Conservation (phyloP, 1,139 yeast genomes). For the Yamadazyma buinensis region DNA sequence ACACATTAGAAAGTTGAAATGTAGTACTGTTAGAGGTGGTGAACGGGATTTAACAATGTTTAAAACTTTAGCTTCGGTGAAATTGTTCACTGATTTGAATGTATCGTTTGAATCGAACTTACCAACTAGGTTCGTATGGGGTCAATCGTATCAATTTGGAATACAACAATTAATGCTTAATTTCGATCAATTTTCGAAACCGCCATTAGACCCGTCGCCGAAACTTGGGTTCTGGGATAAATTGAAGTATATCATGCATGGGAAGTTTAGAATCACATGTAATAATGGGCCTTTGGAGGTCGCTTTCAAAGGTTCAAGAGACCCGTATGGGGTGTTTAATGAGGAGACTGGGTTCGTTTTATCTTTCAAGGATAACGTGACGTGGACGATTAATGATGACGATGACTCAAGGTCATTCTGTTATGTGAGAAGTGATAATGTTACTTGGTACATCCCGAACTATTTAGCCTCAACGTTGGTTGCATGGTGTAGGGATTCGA, state of each 20-base stretch:
- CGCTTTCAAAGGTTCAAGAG: constrained; percentile 46
- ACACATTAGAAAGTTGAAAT: constrained; percentile 56
- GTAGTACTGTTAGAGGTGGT: constrained; percentile 49
- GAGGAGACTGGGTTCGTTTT: constrained; percentile 40
- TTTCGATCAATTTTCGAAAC: constrained; percentile 80
- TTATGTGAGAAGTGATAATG: constrained; percentile 33
- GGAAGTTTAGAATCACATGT: constrained; percentile 31
- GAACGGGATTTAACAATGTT: constrained; percentile 52
- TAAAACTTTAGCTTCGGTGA: constrained; percentile 74
- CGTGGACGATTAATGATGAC: constrained; percentile 38
- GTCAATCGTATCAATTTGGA: constrained; percentile 80
- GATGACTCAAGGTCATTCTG: constrained; percentile 39
- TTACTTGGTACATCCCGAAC: constrained; percentile 55
- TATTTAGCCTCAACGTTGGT: constrained; percentile 55
- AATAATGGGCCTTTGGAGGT: constrained; percentile 47
- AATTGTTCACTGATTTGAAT: constrained; percentile 60
- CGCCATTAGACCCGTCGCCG: constrained; percentile 64
- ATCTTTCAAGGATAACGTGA: constrained; percentile 34
- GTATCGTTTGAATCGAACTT: constrained; percentile 52
- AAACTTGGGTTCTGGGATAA: constrained; percentile 63
- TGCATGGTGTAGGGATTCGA: constrained; percentile 56
- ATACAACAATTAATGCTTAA: constrained; percentile 77
- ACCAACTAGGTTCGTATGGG: constrained; percentile 80
- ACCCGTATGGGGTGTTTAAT: constrained; percentile 41
- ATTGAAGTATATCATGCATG: constrained; percentile 46